A percentile compares a stretch with the other conserved stretches of the same genome.
These are phyloP conservation scores for Daldinia sp. DNA, from an alignment of 2,329 filamentous ascomycete genomes.

Conservation along the genomic window DNA sequence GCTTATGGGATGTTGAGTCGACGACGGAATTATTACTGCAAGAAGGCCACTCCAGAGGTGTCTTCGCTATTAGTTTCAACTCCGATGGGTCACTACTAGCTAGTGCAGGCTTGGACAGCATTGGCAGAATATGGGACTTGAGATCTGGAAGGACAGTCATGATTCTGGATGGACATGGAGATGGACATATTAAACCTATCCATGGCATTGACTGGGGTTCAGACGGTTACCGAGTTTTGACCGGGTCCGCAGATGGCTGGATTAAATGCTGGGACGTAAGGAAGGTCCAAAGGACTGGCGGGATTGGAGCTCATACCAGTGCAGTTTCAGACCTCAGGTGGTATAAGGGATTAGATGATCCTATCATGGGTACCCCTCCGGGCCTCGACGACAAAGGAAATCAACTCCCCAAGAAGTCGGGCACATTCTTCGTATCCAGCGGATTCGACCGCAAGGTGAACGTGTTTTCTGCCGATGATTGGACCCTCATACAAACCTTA, in stretches of 20 bases:
- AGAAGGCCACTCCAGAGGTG: slow-evolving; percentile 93
- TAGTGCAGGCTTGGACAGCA: slow-evolving; percentile 92
- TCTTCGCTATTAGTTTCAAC: slow-evolving; percentile 91
- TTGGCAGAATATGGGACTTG: slow-evolving; percentile 94
- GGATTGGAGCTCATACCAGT: slow-evolving; percentile 88
- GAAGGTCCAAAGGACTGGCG: slow-evolving; percentile 82
- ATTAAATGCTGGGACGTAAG: slow-evolving; percentile 98
- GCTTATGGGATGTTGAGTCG: slow-evolving; percentile 87
- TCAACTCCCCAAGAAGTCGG: slow-evolving; percentile 79
- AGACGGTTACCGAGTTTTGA: slow-evolving; percentile 92
- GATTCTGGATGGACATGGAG: slow-evolving; percentile 89
- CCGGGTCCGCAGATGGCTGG: slow-evolving; percentile 92
- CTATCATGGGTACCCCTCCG: slow-evolving; percentile 67
- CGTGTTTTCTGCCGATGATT: slow-evolving; percentile 95
- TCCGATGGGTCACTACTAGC: slow-evolving; percentile 88
- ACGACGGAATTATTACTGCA: slow-evolving; percentile 85
- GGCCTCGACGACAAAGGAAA: slow-evolving; percentile 71
- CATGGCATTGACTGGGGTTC: slow-evolving; percentile 91
- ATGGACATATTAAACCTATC: slow-evolving; percentile 85
- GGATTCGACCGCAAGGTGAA: slow-evolving; percentile 97
- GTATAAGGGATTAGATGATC: slow-evolving; percentile 88
- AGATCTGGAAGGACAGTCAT: slow-evolving; percentile 92
- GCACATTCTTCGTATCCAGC: slow-evolving; percentile 88
- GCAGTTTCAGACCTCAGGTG: slow-evolving; percentile 92
- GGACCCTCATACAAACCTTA: slow-evolving; percentile 86